Percentiles rank a stretch among this genome's conserved stretches.
These are phyloP conservation scores for Irpex rosettiformis DNA, from an alignment of 1,284 basidiomycete species.

Conservation along the genomic window DNA sequence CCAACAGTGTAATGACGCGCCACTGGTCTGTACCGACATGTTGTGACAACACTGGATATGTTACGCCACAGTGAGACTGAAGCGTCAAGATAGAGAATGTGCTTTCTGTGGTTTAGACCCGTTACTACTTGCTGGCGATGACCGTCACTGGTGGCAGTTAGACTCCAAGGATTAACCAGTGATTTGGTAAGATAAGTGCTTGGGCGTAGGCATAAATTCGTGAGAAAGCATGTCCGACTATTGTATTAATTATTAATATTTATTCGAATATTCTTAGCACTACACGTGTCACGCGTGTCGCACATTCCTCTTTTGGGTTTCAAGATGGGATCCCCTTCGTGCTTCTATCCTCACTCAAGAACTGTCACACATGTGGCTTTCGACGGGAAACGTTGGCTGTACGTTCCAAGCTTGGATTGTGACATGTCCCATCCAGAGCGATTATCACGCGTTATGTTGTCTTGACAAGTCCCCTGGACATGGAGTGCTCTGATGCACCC, in stretches of 20 bases:
- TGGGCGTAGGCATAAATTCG: neutral
- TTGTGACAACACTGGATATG: no score
- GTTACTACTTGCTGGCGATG: neutral
- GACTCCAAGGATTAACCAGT: neutral
- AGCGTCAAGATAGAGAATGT: neutral
- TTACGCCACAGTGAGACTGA: no score
- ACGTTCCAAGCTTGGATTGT: neutral
- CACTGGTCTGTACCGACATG: no score
- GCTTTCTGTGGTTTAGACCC: neutral
- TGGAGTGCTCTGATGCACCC: neutral
- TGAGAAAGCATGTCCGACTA: neutral
- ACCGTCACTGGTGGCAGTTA: neutral
- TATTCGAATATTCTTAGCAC: no score
- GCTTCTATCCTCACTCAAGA: neutral
- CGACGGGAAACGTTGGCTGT: neutral
- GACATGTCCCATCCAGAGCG: neutral
- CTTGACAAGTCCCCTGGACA: neutral
- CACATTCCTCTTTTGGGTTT: neutral
- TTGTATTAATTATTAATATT: no score
- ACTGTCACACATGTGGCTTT: neutral
- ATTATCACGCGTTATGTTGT: neutral
- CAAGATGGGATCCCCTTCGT: neutral
- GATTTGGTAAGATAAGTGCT: neutral
- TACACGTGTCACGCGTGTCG: neutral
- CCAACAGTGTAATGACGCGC: no score